Conservation (phyloP, 345 rosid genomes). For the Iberis pinnata region DNA sequence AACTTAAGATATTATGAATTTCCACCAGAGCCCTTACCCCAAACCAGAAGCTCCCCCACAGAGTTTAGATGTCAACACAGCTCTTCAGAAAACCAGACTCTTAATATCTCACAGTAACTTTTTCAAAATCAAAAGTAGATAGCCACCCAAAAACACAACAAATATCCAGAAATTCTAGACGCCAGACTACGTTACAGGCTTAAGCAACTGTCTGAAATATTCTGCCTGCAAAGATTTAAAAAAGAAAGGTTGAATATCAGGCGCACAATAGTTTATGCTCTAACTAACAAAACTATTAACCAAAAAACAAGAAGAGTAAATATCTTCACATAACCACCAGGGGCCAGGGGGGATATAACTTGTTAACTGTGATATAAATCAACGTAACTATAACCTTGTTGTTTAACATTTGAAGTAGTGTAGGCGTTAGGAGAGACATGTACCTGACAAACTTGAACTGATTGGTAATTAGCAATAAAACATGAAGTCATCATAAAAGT, state of each 20-base stretch:
- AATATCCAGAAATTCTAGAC: conserved; percentile 15
- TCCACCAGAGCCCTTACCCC: conserved; percentile 29
- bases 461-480: conserved; percentile 57
- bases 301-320: conserved; percentile 4
- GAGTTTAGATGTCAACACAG: conserved; percentile 24
- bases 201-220: conserved; percentile 93
- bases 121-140: conserved; percentile 36
- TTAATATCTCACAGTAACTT: conserved; percentile 28
- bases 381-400: neutral
- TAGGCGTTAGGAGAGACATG: neutral
- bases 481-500: conserved; percentile 75
- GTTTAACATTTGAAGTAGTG: neutral
- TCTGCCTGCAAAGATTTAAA: conserved; percentile 54
- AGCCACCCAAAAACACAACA: conserved; percentile 43
- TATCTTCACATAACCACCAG: neutral
- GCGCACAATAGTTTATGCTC: neutral
- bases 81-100: conserved; percentile 28
- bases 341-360: neutral
- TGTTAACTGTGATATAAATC: neutral
- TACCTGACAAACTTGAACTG: conserved; percentile 93
- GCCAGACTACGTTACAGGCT: conserved; percentile 89
- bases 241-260: neutral
- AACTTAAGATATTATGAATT: conserved; percentile 20
- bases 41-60: conserved; percentile 17
- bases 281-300: neutral